A percentile compares a stretch with the other conserved stretches of the same genome.
Conservation (phyloP, 257 asterid genomes). For the Osmanthus fragrans region DNA sequence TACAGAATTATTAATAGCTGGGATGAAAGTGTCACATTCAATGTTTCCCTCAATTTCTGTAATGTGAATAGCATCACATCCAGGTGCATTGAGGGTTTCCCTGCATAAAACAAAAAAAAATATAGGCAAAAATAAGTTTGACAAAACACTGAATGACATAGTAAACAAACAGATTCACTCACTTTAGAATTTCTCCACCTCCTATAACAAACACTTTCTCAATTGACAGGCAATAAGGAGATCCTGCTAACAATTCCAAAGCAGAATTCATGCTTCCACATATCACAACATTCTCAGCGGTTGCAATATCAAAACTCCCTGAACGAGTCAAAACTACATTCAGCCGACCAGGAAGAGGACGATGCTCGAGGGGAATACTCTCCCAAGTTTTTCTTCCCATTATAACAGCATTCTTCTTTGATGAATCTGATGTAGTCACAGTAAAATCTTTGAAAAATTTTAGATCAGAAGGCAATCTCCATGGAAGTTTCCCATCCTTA, state of each 20-base stretch:
- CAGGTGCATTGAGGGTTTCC: conserved; percentile 78
- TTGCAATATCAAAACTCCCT: conserved; percentile 51
- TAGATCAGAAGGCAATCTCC: conserved; percentile 90
- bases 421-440: conserved; percentile 51
- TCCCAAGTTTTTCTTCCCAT: conserved; percentile 99
- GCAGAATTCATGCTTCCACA: conserved; percentile 72
- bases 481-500: conserved; percentile 82
- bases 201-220: conserved; percentile 92
- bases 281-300: conserved; percentile 62
- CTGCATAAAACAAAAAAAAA: conserved; percentile 40
- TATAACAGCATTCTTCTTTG: conserved; percentile 81
- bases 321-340: conserved; percentile 86
- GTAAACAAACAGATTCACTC: conserved; percentile 7
- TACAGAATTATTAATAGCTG: conserved; percentile 62
- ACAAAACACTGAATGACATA: not conserved
- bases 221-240: conserved; percentile 61
- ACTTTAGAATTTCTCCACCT: conserved; percentile 94
- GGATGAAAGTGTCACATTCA: conserved; percentile 84
- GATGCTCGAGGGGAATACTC: conserved; percentile 76
- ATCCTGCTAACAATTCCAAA: conserved; percentile 63
- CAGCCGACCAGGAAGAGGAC: conserved; percentile 91
- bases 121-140: not conserved
- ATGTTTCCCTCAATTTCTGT: conserved; percentile 67
- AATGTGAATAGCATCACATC: conserved; percentile 83
- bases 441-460: conserved; percentile 87